Evolutionary conservation across 2,329 filamentous ascomycete species (phyloP), one percentile per base, ranked within the genome.

Genomic region (Ceratocystis variospora): DNA sequence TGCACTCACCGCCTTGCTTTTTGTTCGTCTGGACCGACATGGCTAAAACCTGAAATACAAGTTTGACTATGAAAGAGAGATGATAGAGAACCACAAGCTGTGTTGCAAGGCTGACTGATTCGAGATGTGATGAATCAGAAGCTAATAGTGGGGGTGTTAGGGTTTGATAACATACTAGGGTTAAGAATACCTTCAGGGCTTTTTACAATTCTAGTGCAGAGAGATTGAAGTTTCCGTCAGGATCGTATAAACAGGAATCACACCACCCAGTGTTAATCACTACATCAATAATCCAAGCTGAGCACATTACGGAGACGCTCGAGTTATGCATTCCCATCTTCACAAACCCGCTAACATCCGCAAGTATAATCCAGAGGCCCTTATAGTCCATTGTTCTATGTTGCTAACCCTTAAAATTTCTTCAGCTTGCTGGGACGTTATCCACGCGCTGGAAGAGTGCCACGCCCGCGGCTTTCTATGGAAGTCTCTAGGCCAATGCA

Each of bases 361-460:
- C 68, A 66, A 66, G 67, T 65, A 17, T 10, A 25, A 33, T 28
- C n/a, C 41, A 12, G 17, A 57, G 31, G 15, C 33, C 8, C 55
- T 55, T 31, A 17, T 17, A n/a, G 37, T 41, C 37, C 12, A 5
- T 41, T 15, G 37, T 41, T 41, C 37, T 41, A 15, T 41, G 12
- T 41, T 63, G 53, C 53, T 65, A 25, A 67, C n/a, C 10, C 19
- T n/a, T 28, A 50, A 59, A 64, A 48, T 28, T 53, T 53, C 17
- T 59, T 25, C 72, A 99, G 94, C 88, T 73, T 99, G 94, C 82
- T 90, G 93, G 76, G 91, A 96, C 71, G 85, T 99, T 75, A 96
- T 97, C 85, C 87, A 81, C 63, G 88, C 89, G 61, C 89, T 99
- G 71, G 94, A 97, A 73, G 90, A 96, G 79, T 99, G 94, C 79